Conservation (phyloP, 2,329 filamentous ascomycete genomes). For the Alternaria rosae region DNA sequence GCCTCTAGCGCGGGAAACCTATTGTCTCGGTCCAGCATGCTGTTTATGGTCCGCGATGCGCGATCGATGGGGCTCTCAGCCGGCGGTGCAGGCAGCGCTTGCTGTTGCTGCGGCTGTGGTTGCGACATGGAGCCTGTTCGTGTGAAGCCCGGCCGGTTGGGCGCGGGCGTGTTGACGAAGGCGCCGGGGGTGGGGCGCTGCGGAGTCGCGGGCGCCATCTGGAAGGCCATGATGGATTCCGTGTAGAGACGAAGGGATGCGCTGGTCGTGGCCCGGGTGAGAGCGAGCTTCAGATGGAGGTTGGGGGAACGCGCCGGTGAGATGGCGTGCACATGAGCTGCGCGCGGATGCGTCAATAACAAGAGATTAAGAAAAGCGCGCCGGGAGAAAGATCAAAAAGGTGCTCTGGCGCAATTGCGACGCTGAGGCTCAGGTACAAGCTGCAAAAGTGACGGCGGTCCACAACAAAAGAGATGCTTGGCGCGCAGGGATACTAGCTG, state of each 20-base stretch:
- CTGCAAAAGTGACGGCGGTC: slow-evolving; percentile 29
- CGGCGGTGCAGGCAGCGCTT: slow-evolving; percentile 32
- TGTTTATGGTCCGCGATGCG: slow-evolving; percentile 84
- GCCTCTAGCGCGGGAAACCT: slow-evolving; percentile 88
- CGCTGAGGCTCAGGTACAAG: slow-evolving; percentile 27
- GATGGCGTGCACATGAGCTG: slow-evolving; percentile 39
- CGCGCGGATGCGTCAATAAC: slow-evolving; percentile 21
- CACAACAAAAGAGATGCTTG: slow-evolving; percentile 41
- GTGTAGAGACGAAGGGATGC: slow-evolving; percentile 10
- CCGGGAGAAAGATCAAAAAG: slow-evolving; percentile 21
- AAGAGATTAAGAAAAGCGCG: slow-evolving; percentile 25
- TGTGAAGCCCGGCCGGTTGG: slow-evolving; percentile 41
- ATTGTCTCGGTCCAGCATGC: slow-evolving; percentile 76
- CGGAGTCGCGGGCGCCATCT: slow-evolving; percentile 59
- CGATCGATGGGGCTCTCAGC: slow-evolving; percentile 71
- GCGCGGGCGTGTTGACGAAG: slow-evolving; percentile 77
- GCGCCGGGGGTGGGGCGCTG: slow-evolving; percentile 77
- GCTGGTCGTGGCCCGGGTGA: slow-evolving; percentile 31
- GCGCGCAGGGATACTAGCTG: slow-evolving; percentile 28
- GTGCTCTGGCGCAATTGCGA: slow-evolving; percentile 38
- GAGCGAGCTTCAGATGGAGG: slow-evolving; percentile 37
- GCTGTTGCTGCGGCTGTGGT: slow-evolving; percentile 30
- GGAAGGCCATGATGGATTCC: slow-evolving; percentile 37
- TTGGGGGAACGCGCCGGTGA: slow-evolving; percentile 38
- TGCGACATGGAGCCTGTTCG: slow-evolving; percentile 38